Conservation (phyloP, 306 rosid species). For the Sicyos baderoa region DNA sequence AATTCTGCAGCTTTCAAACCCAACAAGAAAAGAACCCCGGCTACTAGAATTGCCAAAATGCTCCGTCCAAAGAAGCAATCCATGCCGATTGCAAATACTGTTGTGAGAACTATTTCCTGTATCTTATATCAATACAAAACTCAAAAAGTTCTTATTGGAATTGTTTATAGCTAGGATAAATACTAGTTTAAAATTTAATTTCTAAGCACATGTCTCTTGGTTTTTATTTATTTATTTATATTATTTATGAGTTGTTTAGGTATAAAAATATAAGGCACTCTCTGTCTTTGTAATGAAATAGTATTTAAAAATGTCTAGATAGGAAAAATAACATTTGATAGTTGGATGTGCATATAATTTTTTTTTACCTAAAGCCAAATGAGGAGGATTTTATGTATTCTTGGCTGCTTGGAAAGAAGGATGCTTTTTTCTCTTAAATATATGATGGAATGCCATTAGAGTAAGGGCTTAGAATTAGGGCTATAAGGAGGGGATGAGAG, state of each 20-base stretch:
- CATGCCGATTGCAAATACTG: constrained; percentile 31
- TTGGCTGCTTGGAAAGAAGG: not conserved
- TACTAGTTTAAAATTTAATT: not conserved
- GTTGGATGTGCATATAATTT: not conserved
- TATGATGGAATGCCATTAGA: too few species aligned
- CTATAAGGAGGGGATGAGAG: too few species aligned
- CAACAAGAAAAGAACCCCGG: constrained; percentile 54
- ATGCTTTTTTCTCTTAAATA: not conserved
- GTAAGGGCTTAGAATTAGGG: too few species aligned
- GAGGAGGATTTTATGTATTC: not conserved
- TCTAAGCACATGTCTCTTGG: not conserved
- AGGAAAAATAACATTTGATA: not conserved
- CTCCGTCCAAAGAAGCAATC: constrained; percentile 8
- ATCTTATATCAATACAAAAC: not conserved
- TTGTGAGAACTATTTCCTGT: constrained; percentile 16
- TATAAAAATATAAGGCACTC: not conserved
- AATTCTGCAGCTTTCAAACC: constrained; percentile 16
- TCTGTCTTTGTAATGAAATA: not conserved
- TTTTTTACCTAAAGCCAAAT: not conserved
- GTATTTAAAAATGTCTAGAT: not conserved
- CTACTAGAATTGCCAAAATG: constrained; percentile 71
- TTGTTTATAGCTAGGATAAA: constrained; percentile 2
- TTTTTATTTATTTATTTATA: not conserved
- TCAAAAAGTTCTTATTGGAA: not conserved
- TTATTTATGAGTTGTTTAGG: not conserved